Evolutionary conservation across 495 filamentous ascomycete species (phyloP).

Genomic region (Aspergillus biplanus): DNA sequence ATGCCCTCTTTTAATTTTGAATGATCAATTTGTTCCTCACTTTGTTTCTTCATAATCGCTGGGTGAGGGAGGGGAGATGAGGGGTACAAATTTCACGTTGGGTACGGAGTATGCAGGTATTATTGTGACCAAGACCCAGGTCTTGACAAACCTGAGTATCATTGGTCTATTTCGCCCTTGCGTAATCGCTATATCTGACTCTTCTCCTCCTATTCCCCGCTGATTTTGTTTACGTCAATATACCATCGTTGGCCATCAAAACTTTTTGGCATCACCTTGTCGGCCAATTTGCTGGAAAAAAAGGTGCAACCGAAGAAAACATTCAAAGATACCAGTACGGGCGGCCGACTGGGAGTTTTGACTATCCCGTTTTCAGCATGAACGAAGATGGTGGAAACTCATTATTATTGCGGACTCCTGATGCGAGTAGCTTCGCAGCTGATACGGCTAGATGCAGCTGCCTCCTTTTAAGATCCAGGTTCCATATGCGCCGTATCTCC

Average conservation of each 20-base stretch:
- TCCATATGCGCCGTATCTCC: slow-evolving; percentile 24
- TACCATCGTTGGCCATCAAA: slow-evolving; percentile 6
- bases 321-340: slow-evolving; percentile 1
- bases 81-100: slow-evolving; percentile 15
- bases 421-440: slow-evolving; percentile 26
- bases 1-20: slow-evolving; percentile 8
- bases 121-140: slow-evolving; percentile 15
- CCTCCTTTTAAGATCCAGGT: slow-evolving; percentile 29
- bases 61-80: slow-evolving; percentile 6
- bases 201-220: slow-evolving; percentile 15
- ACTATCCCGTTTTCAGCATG: slow-evolving; percentile 6
- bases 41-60: neutral
- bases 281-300: slow-evolving; percentile 1
- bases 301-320: neutral
- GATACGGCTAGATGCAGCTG: slow-evolving; percentile 33
- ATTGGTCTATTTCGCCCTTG: slow-evolving; percentile 26
- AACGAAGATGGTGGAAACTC: slow-evolving; percentile 10
- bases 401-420: slow-evolving; percentile 17
- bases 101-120: slow-evolving; percentile 21
- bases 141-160: slow-evolving; percentile 19
- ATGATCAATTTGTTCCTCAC: slow-evolving; percentile 10
- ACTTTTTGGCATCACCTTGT: neutral
- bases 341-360: neutral
- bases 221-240: slow-evolving; percentile 17
- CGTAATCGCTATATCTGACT: slow-evolving; percentile 22